Evolutionary conservation across 2,329 filamentous ascomycete species (phyloP).

Genomic region (Botrytis hyacinthi): DNA sequence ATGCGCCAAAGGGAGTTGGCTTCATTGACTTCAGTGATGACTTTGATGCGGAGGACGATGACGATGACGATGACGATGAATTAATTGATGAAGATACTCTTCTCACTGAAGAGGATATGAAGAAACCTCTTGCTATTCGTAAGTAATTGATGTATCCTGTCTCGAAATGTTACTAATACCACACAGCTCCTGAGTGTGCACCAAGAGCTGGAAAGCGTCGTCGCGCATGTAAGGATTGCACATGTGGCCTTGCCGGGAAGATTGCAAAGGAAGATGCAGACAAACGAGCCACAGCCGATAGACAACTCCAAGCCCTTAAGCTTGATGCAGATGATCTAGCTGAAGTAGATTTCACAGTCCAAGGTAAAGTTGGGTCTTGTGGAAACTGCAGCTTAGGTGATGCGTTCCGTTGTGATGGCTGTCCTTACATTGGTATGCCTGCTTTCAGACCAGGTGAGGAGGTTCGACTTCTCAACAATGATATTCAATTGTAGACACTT

Average conservation of each 20-base stretch:
- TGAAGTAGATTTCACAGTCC: slow-evolving; percentile 95
- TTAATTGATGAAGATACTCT: slow-evolving; percentile 89
- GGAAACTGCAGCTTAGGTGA: slow-evolving; percentile 93
- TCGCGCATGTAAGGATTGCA: slow-evolving; percentile 96
- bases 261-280: slow-evolving; percentile 80
- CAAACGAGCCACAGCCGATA: slow-evolving; percentile 63
- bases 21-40: slow-evolving; percentile 61
- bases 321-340: slow-evolving; percentile 75
- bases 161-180: slow-evolving; percentile 19
- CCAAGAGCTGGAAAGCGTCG: slow-evolving; percentile 86
- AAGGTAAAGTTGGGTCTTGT: slow-evolving; percentile 93
- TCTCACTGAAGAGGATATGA: slow-evolving; percentile 80
- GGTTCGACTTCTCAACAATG: slow-evolving; percentile 81
- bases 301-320: slow-evolving; percentile 63
- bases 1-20: slow-evolving; percentile 56
- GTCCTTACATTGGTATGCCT: slow-evolving; percentile 86
- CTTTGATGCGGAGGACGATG: slow-evolving; percentile 53
- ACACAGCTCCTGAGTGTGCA: slow-evolving; percentile 74
- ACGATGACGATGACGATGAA: slow-evolving; percentile 76
- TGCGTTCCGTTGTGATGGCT: slow-evolving; percentile 73
- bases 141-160: slow-evolving; percentile 43
- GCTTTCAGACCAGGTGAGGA: slow-evolving; percentile 98
- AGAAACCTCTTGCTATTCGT: slow-evolving; percentile 77
- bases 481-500: slow-evolving; percentile 67
- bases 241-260: slow-evolving; percentile 83